Conservation (phyloP, 2,329 filamentous ascomycete genomes). For the Byssoonygena ceratinophila region DNA sequence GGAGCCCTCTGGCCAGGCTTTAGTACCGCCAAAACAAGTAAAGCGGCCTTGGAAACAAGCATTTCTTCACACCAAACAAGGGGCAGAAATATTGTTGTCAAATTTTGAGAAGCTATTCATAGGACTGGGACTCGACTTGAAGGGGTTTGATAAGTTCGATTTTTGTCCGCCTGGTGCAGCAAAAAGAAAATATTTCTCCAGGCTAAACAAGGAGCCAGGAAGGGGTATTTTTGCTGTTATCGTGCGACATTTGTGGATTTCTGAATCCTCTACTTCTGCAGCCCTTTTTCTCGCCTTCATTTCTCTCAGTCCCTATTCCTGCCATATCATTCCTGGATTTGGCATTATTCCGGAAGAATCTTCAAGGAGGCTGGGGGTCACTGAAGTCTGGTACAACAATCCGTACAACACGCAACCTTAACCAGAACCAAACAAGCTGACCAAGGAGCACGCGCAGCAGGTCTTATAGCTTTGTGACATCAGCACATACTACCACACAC, state of each 20-base stretch:
- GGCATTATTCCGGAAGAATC: not conserved
- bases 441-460: not conserved
- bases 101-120: not conserved
- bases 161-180: not conserved
- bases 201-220: not conserved
- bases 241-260: not conserved
- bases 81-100: not conserved
- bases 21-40: not conserved
- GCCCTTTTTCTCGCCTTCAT: not conserved
- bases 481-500: not conserved
- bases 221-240: not conserved
- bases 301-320: not conserved
- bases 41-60: slow-evolving; percentile 1
- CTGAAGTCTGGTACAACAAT: not conserved
- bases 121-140: not conserved
- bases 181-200: not conserved
- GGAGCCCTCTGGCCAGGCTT: no score
- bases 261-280: no score
- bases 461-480: not conserved
- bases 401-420: not conserved
- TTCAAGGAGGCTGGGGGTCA: not conserved
- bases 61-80: not conserved
- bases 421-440: not conserved
- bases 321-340: not conserved
- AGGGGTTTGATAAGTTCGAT: no score